Evolutionary conservation across 768 basidiomycete species (phyloP), one percentile per base, ranked within the genome.

Genomic region (Amanita exitialis): DNA sequence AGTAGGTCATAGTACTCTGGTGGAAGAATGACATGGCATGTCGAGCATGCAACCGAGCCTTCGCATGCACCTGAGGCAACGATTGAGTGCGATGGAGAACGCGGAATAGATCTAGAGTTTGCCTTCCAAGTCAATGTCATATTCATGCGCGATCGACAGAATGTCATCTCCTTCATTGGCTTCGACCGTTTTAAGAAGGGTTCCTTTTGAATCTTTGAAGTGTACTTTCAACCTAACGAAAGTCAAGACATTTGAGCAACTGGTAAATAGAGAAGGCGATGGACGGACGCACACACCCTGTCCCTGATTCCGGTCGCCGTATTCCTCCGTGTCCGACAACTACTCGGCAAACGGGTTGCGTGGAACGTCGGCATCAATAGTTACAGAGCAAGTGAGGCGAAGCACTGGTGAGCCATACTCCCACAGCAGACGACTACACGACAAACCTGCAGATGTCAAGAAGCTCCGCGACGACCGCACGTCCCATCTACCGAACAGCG

Each of bases 81-180:
- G 44, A 8, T 6, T 37, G 23, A 20, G 32, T 23, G 9, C 28
- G 27, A n/a, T 25, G 39, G 18, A 9, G 5, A 44, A 35, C 27
- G 37, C 41, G 43, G 42, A 42, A 34, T n/a, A 36, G 23, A n/a
- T 15, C 30, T 35, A 47, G 32, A 30, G 63, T 76, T 54, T 56
- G 90, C 94, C 94, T 74, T 98, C 95, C 16, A 97, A 74, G 63
- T 98, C 95, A 49, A 99, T 80, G 59, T 98, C 95, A 61, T 95
- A 82, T 64, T 96, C 94, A 61, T 96, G 93, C 4, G 94, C 93
- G 49, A 99, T 73, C 20, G 83, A 82, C 30, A 99, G 70, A 34
- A 99, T 69, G 62, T 96, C 91, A 62, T 99, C 95, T 9, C 94
- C 96, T 60, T 94, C 92, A 63, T 86, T 93, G 2, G 78, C 95